Percentiles rank a stretch among this genome's conserved stretches.
Evolutionary conservation across 176 grass and related monocot species (phyloP).

Genomic region (Panicum miliaceum): DNA sequence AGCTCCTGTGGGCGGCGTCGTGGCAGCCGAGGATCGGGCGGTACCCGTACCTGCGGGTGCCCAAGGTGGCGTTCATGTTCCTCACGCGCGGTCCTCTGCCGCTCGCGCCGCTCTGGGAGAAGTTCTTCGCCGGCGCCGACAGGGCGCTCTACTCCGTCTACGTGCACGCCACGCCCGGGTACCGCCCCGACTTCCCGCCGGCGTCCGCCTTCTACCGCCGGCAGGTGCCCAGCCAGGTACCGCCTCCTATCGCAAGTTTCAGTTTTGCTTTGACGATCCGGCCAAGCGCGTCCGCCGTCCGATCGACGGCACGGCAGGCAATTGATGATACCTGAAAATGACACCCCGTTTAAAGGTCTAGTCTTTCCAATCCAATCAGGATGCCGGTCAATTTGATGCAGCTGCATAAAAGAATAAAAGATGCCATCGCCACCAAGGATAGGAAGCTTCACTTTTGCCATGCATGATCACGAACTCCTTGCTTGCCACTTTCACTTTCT

Average conservation of each 20-base stretch:
- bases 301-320: background rate
- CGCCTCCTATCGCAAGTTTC: background rate
- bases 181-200: slow-evolving; percentile 52
- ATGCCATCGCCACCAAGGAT: background rate
- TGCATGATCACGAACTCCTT: background rate
- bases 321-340: background rate
- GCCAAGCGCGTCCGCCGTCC: background rate
- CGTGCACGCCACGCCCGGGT: slow-evolving; percentile 72
- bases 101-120: slow-evolving; percentile 77
- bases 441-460: no score
- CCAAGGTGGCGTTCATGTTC: slow-evolving; percentile 98
- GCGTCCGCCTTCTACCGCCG: slow-evolving; percentile 73
- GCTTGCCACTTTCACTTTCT: background rate
- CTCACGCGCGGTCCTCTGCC: slow-evolving; percentile 80
- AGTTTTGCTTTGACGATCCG: background rate
- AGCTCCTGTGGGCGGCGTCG: slow-evolving; percentile 87
- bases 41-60: slow-evolving; percentile 49
- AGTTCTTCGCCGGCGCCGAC: slow-evolving; percentile 64
- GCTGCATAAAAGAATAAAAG: no score
- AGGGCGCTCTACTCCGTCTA: slow-evolving; percentile 59
- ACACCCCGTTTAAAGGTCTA: background rate
- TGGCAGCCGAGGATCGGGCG: slow-evolving; percentile 46
- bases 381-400: background rate
- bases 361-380: background rate
- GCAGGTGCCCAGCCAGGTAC: slow-evolving; percentile 85